Percentiles rank a stretch among this genome's conserved stretches.
phyloP scores from a whole-genome alignment of 2,329 filamentous ascomycete species.

The Magnaporthiopsis poae region DNA sequence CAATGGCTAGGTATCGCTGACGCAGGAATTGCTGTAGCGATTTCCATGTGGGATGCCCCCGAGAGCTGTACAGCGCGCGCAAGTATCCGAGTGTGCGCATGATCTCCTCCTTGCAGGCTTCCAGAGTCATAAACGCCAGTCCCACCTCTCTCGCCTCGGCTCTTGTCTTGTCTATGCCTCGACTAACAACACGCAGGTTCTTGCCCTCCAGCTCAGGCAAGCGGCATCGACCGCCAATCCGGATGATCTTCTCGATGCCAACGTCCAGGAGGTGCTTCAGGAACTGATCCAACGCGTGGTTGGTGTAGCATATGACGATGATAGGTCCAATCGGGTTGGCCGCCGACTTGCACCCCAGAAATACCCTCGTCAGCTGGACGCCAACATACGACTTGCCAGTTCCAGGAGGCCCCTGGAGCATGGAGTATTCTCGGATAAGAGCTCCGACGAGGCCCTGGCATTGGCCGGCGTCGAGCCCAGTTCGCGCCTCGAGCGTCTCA shows the following conservation, averaged over 20 bases:
- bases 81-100: not conserved
- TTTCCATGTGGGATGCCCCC: not conserved
- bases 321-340: slow-evolving; percentile 36
- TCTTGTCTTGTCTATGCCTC: not conserved
- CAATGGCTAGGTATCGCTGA: no score
- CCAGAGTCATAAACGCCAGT: not conserved
- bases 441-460: slow-evolving; percentile 42
- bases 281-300: slow-evolving; percentile 44
- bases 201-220: slow-evolving; percentile 9
- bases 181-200: not conserved
- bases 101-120: not conserved
- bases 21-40: not conserved
- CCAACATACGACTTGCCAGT: slow-evolving; percentile 59
- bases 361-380: slow-evolving; percentile 44
- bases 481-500: slow-evolving; percentile 21
- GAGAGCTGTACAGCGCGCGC: not conserved
- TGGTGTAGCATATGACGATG: slow-evolving; percentile 40
- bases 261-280: slow-evolving; percentile 48
- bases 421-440: slow-evolving; percentile 41
- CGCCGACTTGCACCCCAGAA: slow-evolving; percentile 33
- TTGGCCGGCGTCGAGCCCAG: slow-evolving; percentile 43
- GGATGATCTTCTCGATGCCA: slow-evolving; percentile 42
- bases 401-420: slow-evolving; percentile 62
- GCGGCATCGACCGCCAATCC: slow-evolving; percentile 37
- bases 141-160: not conserved